phyloP scores from a whole-genome alignment of 139 green algal species.

The Chlorokybus atmophyticus region DNA sequence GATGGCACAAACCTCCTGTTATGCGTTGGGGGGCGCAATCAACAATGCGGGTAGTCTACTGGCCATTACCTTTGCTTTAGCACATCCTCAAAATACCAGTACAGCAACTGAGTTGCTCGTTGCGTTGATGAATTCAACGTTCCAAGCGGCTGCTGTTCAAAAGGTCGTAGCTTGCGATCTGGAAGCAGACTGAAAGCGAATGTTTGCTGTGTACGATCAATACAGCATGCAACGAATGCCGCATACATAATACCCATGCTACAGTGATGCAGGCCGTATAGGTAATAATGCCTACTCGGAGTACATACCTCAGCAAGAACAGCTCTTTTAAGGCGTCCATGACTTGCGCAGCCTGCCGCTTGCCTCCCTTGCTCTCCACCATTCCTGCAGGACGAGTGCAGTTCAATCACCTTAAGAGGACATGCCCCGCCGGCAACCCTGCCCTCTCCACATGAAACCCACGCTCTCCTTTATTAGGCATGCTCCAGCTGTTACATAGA shows the following conservation, averaged over 20 bases:
- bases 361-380: constrained; percentile 19
- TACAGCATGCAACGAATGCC: no score
- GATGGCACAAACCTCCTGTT: neutral
- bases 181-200: constrained; percentile 54
- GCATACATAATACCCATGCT: no score
- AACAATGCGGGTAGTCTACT: constrained; percentile 1
- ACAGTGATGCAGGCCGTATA: no score
- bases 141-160: constrained; percentile 21
- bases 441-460: no score
- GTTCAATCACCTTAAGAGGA: no score
- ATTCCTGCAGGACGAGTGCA: no score
- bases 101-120: constrained; percentile 70
- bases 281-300: no score
- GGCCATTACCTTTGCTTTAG: constrained; percentile 63
- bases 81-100: constrained; percentile 68
- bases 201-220: neutral
- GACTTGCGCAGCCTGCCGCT: constrained; percentile 14
- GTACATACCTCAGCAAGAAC: constrained; percentile 36
- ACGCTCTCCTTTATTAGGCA: no score
- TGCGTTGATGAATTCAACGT: no score
- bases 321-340: constrained; percentile 48
- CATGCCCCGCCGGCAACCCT: no score
- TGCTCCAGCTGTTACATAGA: no score
- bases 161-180: constrained; percentile 50
- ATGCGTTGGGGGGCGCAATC: neutral